Conservation (phyloP, 495 filamentous ascomycete species). For the Poronia punctata region DNA sequence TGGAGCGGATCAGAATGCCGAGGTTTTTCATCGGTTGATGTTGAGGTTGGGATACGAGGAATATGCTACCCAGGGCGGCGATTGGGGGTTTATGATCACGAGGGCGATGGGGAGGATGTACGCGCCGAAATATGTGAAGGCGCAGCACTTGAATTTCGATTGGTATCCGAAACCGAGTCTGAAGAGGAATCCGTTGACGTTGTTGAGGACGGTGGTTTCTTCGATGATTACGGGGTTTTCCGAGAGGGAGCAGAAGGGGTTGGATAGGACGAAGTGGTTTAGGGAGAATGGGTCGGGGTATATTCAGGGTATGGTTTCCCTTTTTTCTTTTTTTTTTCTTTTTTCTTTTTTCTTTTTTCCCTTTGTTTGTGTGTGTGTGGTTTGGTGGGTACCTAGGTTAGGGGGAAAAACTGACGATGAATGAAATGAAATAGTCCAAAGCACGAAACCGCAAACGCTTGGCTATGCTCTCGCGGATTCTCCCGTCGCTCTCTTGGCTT, state of each 20-base stretch:
- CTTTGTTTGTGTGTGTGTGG: no score
- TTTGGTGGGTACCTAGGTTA: neutral
- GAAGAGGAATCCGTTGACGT: neutral
- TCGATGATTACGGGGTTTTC: constrained; percentile 6
- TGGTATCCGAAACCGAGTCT: constrained; percentile 4
- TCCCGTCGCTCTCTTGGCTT: constrained; percentile 50
- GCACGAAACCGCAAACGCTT: constrained; percentile 53
- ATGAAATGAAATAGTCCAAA: constrained; percentile 26
- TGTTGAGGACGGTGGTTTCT: constrained; percentile 1
- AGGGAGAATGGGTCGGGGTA: constrained; percentile 42
- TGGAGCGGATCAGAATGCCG: constrained; percentile 47
- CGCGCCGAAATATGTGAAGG: constrained; percentile 10
- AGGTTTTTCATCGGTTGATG: constrained; percentile 55
- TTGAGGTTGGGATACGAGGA: constrained; percentile 49
- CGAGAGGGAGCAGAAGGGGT: constrained; percentile 15
- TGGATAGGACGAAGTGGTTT: constrained; percentile 40
- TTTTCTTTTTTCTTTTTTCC: neutral
- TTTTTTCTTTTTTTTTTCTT: neutral
- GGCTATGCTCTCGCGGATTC: constrained; percentile 45
- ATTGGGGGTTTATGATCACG: constrained; percentile 55
- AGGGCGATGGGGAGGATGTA: constrained; percentile 43
- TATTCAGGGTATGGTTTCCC: constrained; percentile 9
- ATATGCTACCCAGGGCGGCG: constrained; percentile 60
- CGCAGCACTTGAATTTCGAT: constrained; percentile 8
- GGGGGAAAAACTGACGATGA: neutral